Base-by-base conservation (phyloP, 1,284 basidiomycete genomes). In the Ceratobasidium sp. region DNA sequence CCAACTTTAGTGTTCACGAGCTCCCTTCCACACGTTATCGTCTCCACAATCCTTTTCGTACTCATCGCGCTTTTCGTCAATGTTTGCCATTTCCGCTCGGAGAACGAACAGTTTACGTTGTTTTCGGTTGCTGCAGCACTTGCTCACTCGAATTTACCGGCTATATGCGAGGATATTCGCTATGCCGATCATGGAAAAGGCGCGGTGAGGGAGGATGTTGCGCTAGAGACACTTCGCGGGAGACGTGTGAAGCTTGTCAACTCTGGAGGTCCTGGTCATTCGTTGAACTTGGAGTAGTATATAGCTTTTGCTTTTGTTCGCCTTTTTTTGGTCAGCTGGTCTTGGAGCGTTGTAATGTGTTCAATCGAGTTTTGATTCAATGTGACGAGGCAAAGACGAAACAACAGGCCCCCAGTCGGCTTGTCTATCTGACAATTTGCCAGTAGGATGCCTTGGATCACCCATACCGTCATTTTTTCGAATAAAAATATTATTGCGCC, bases 61-160 rank as follows among this genome's bases (percentile, higher is more conserved):
- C 59, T 59, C 18, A 45, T 45, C 10, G 34, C 67, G 26, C n/a
- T 71, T 10, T 71, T 71, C 34, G 58, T 71, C 55, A 71, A 59
- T 23, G 1, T 39, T 2, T 71, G 67, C 21, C 34, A 71, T 34
- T 34, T 71, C 41, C 50, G 67, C 3, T 58, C 53, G 23, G 43
- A 71, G 3, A 50, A 43, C 18, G 67, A 71, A 30, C 67, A 59
- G 55, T 71, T 71, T 50, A 71, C 67, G 18, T 34, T 71, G n/a
- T 36, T 71, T 26, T 71, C 67, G 1, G 41, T 71, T 3, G 23
- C 67, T 10, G 45, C 67, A 16, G 67, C 67, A 32, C 32, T 71
- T 41, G 55, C 67, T 1, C 39, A 36, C 28, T 71, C 67, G 0
- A 59, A 71, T 48, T 1, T 71, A 21, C 53, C 53, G 23, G 28